Evolutionary conservation across 495 filamentous ascomycete genomes (phyloP).

Genomic region (Achaetomiella virescens): DNA sequence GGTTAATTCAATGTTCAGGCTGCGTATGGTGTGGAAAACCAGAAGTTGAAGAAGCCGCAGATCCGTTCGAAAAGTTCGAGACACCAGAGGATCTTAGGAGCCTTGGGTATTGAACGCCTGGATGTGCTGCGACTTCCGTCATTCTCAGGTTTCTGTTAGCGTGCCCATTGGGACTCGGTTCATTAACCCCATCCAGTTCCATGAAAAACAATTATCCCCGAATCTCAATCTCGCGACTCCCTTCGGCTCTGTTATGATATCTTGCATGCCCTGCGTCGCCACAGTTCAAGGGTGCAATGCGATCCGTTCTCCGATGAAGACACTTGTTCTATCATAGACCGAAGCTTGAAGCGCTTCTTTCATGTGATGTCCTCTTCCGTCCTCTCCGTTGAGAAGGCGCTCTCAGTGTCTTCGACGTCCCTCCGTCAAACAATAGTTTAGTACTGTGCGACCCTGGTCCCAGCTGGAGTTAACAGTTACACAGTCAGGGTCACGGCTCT

Average conservation of each 20-base stretch:
- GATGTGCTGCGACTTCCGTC: no score
- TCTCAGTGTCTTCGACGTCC: neutral
- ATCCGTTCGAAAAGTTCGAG: neutral
- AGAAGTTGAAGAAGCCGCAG: no score
- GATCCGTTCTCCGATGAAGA: neutral
- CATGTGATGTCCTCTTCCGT: no score
- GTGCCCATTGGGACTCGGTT: neutral
- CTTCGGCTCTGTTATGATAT: constrained; percentile 5
- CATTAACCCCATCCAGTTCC: neutral
- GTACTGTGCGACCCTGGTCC: constrained; percentile 2
- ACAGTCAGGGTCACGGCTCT: no score
- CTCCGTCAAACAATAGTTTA: neutral
- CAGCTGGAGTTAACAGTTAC: constrained; percentile 13
- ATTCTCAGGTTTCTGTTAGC: neutral
- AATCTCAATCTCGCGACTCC: neutral
- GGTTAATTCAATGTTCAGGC: neutral
- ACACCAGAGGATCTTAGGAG: neutral
- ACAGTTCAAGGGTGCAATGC: no score
- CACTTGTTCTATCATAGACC: neutral
- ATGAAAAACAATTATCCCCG: neutral
- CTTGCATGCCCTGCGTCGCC: neutral
- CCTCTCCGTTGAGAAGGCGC: neutral
- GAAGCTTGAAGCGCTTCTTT: no score
- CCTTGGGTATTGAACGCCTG: no score
- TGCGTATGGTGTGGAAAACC: no score